Evolutionary conservation across 495 filamentous ascomycete species (phyloP), one percentile per base, ranked within the genome.

Genomic region (Hypomontagnella submonticulosa): DNA sequence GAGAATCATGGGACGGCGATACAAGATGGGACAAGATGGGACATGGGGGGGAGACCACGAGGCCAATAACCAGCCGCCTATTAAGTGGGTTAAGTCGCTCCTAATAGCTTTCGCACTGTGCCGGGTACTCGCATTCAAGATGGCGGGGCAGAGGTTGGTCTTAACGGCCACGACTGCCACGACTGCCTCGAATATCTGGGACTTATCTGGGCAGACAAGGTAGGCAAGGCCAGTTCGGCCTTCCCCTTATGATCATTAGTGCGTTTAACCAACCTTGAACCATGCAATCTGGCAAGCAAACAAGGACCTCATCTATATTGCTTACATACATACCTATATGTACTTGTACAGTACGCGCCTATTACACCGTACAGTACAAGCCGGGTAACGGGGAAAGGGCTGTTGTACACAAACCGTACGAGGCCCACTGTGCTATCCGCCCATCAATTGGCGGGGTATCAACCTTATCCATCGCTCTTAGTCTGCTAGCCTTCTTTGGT

Each of bases 1-100:
- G 57, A 66, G 64, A 67, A 68, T 68, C 69, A 65, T 71, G 69
- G 64, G 64, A 67, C 53, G 60, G 55, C 46, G 63, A 63, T 55
- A 63, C 67, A 51, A 64, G 64, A 64, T 57, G 43, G 60, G 57
- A 67, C 64, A 27, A 27, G 6, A 68, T 44, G 49, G 49, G 40
- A 27, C 23, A 27, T 27, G 61, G 61, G 67, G 60, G 57, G 20
- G 13, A 36, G 61, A 58, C 46, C 64, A 62, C 69, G 64, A 64
- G 59, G 69, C 69, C 69, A 71, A 71, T 71, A 55, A 48, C 65
- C 64, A 68, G 57, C 64, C 64, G 60, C 34, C 60, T 4, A 58
- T 50, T 51, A 34, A 18, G 63, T 37, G 13, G 32, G 43, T 46
- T 56, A 23, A 44, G 38, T 51, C 19, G 11, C 18, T 20, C 18